phyloP scores from a whole-genome alignment of 306 rosid species.

The Fragaria iinumae region DNA sequence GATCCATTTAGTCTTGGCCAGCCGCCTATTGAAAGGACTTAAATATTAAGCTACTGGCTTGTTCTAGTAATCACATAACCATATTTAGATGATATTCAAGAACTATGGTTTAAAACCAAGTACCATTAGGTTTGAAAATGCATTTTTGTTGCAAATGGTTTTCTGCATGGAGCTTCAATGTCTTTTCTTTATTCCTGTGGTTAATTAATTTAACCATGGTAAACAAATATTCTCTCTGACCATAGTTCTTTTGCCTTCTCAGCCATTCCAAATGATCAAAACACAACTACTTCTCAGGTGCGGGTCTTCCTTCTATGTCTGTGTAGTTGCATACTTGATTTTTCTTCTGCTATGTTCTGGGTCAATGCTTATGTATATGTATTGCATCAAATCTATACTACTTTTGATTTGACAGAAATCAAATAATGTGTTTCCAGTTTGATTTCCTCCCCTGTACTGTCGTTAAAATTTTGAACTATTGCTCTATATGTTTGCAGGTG shows the following conservation, averaged over 20 bases:
- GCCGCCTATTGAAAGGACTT: background rate
- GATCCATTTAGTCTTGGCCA: slow-evolving; percentile 1
- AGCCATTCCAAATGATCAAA: slow-evolving; percentile 54
- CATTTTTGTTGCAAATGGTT: background rate
- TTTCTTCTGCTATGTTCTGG: slow-evolving; percentile 3
- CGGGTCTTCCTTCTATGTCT: slow-evolving; percentile 30
- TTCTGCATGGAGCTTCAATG: background rate
- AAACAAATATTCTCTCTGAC: background rate
- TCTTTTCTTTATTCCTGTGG: background rate
- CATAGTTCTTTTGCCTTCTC: slow-evolving; percentile 26
- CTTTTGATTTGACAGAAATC: background rate
- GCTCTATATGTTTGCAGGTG: slow-evolving; percentile 47
- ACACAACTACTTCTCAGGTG: slow-evolving; percentile 67
- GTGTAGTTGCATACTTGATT: background rate
- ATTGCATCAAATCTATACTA: background rate
- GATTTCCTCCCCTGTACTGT: background rate
- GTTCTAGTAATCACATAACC: background rate
- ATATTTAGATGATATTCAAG: background rate
- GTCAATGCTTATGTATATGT: background rate
- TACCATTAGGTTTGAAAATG: background rate
- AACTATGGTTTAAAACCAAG: background rate
- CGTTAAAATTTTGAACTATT: slow-evolving; percentile 2
- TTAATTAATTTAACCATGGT: background rate
- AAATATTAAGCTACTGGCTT: background rate
- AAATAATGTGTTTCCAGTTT: background rate